A percentile compares a stretch with the other conserved stretches of the same genome.
These are phyloP conservation scores for Cryptococcus deneoformans DNA, from an alignment of 1,284 basidiomycete genomes.

Conservation along the genomic window DNA sequence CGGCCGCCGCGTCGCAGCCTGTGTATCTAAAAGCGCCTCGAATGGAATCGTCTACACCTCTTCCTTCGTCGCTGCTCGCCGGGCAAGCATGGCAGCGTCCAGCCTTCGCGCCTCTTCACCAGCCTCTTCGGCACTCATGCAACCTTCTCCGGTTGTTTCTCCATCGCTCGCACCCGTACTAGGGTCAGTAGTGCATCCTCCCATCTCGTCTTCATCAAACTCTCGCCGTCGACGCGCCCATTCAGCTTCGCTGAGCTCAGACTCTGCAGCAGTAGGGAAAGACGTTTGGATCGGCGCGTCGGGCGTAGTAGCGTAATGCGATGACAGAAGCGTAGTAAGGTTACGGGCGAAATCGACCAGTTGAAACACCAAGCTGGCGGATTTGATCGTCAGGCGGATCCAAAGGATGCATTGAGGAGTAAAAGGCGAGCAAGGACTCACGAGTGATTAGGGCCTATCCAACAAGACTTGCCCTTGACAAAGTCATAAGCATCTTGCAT, in stretches of 20 bases:
- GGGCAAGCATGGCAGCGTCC: slow-evolving; percentile 37
- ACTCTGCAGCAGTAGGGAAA: slow-evolving; percentile 53
- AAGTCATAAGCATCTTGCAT: slow-evolving; percentile 93
- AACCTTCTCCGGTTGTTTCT: not conserved
- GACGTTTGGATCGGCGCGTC: slow-evolving; percentile 21
- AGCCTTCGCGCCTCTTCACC: slow-evolving; percentile 30
- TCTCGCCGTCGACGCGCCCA: slow-evolving; percentile 70
- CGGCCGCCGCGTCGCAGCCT: not conserved
- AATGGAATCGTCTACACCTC: too few species aligned
- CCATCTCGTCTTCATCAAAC: slow-evolving; percentile 66
- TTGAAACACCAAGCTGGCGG: slow-evolving; percentile 87
- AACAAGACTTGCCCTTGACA: slow-evolving; percentile 82
- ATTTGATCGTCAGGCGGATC: not conserved
- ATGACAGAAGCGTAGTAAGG: slow-evolving; percentile 61
- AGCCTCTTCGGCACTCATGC: slow-evolving; percentile 21
- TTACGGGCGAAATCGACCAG: slow-evolving; percentile 88
- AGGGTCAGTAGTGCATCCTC: too few species aligned
- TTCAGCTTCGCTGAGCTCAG: slow-evolving; percentile 69
- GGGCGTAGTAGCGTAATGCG: slow-evolving; percentile 22
- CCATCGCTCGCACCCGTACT: not conserved
- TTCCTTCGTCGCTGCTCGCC: slow-evolving; percentile 6
- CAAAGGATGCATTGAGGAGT: too few species aligned
- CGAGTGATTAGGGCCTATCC: slow-evolving; percentile 95
- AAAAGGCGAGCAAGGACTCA: slow-evolving; percentile 53
- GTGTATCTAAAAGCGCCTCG: too few species aligned